Conservation (phyloP, 306 rosid genomes). For the Vicia faba region DNA sequence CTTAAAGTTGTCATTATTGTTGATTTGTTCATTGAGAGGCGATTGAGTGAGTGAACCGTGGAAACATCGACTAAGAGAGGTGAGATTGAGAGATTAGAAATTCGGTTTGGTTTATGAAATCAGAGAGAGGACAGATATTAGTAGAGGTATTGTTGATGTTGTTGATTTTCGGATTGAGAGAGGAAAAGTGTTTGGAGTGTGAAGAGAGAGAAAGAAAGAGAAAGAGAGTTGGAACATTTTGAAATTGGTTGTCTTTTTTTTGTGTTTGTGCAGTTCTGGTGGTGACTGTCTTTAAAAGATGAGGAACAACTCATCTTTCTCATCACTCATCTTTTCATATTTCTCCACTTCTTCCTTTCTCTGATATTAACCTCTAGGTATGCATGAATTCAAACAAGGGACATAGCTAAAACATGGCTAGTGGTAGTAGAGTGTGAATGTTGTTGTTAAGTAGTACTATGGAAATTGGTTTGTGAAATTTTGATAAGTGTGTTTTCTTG, state of each 20-base stretch:
- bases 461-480: slow-evolving; percentile 34
- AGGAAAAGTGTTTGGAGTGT: too few relatives aligned
- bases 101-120: too few relatives aligned
- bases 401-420: slow-evolving; percentile 37
- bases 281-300: slow-evolving; percentile 80
- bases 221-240: slow-evolving; percentile 62
- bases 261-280: slow-evolving; percentile 56
- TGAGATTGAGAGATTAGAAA: too few relatives aligned
- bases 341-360: slow-evolving; percentile 45
- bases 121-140: too few relatives aligned
- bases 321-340: slow-evolving; percentile 40
- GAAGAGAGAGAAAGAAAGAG: slow-evolving; percentile 44
- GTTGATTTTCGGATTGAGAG: too few relatives aligned
- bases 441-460: slow-evolving; percentile 25
- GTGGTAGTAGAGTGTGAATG: slow-evolving; percentile 38
- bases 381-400: slow-evolving; percentile 30
- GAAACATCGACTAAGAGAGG: too few relatives aligned
- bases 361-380: slow-evolving; percentile 26
- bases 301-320: slow-evolving; percentile 70
- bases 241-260: slow-evolving; percentile 73
- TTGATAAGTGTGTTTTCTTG: too few relatives aligned
- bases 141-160: too few relatives aligned
- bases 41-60: too few relatives aligned
- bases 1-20: too few relatives aligned
- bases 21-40: too few relatives aligned